Conservation (phyloP, 345 rosid genomes). For the Hypericum androsaemum region DNA sequence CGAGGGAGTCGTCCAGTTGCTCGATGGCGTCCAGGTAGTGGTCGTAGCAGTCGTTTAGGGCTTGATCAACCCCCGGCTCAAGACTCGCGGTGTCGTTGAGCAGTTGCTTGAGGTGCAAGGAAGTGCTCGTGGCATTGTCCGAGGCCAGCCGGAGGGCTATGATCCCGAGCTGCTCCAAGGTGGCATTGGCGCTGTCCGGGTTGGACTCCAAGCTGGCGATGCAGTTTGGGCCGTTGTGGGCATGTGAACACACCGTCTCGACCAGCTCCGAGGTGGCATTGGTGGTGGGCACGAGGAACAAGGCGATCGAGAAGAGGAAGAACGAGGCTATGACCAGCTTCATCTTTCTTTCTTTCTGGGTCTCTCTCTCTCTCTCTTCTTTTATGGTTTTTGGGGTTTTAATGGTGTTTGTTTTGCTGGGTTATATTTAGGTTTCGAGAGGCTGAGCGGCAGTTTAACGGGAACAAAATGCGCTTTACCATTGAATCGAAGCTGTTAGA, state of each 20-base stretch:
- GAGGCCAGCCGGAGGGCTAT: conserved; percentile 37
- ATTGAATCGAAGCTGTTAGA: too few relatives aligned
- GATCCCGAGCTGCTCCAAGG: conserved; percentile 33
- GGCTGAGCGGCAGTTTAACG: too few relatives aligned
- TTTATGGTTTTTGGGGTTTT: not conserved
- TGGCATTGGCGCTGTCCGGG: conserved; percentile 30
- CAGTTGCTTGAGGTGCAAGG: conserved; percentile 23
- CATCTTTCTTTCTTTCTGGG: conserved; percentile 17
- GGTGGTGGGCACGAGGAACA: conserved; percentile 10
- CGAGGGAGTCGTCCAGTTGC: conserved; percentile 52
- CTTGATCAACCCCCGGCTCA: conserved; percentile 44
- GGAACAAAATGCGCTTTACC: too few relatives aligned
- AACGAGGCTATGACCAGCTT: conserved; percentile 7
- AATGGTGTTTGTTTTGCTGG: not conserved
- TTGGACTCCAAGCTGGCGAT: conserved; percentile 31
- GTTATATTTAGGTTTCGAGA: too few relatives aligned
- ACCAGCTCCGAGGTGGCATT: conserved; percentile 6
- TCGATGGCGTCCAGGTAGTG: conserved; percentile 39
- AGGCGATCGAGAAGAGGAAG: conserved; percentile 14
- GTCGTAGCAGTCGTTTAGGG: conserved; percentile 48
- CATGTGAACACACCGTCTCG: conserved; percentile 25
- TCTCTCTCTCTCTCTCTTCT: not conserved
- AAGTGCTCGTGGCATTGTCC: conserved; percentile 32
- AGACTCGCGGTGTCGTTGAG: conserved; percentile 11
- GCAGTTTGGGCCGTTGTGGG: conserved; percentile 37